A percentile compares a stretch with the other conserved stretches of the same genome.
These are phyloP conservation scores for Colletotrichum tanaceti DNA, from an alignment of 2,329 filamentous ascomycete species.

Conservation along the genomic window DNA sequence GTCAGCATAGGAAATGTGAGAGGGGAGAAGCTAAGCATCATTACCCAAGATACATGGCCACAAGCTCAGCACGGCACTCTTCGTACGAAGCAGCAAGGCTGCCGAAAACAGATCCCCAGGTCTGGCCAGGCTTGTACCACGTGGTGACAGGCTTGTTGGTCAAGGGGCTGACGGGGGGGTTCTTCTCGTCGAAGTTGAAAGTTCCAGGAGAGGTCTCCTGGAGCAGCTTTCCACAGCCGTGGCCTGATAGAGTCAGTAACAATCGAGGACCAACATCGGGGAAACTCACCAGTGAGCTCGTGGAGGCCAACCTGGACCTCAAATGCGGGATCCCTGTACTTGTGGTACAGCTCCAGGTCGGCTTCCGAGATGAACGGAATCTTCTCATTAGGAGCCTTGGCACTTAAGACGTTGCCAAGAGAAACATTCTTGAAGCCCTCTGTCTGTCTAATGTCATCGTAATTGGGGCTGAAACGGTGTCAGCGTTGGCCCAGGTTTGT, in stretches of 20 bases:
- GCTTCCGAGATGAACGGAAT: constrained; percentile 87
- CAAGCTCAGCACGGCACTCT: constrained; percentile 93
- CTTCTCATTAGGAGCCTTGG: constrained; percentile 91
- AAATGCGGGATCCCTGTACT: constrained; percentile 87
- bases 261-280: too few relatives aligned
- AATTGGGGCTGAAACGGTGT: constrained; percentile 63
- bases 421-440: constrained; percentile 95
- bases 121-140: constrained; percentile 96
- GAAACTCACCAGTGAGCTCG: constrained; percentile 69
- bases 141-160: constrained; percentile 81
- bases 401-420: constrained; percentile 90
- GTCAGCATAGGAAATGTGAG: neutral
- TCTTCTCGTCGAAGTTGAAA: constrained; percentile 88
- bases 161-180: constrained; percentile 84
- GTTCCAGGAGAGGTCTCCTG: constrained; percentile 85
- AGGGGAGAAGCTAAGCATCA: constrained; percentile 21
- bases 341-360: constrained; percentile 82
- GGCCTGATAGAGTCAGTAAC: constrained; percentile 60
- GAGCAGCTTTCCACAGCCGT: constrained; percentile 92
- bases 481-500: constrained; percentile 17
- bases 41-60: constrained; percentile 81
- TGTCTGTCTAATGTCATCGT: constrained; percentile 82
- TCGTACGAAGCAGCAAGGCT: constrained; percentile 89
- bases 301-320: constrained; percentile 97
- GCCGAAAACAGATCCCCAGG: constrained; percentile 93